Evolutionary conservation across 108 stramenopile species (phyloP).

Genomic region (Cyclotella cryptica): DNA sequence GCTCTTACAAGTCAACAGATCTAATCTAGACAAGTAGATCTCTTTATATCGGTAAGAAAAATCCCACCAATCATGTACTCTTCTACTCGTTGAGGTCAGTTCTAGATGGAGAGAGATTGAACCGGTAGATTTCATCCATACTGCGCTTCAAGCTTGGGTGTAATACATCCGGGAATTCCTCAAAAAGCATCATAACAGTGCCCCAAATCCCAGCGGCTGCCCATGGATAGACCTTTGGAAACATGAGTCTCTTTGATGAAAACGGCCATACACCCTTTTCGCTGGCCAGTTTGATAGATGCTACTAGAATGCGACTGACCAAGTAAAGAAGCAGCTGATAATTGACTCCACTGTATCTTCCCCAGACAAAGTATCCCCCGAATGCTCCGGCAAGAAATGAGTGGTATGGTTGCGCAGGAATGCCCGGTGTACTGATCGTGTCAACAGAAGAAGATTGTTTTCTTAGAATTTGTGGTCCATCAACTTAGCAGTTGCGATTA

Average conservation of each 20-base stretch:
- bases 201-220: slow-evolving; percentile 81
- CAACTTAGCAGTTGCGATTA: slow-evolving; percentile 52
- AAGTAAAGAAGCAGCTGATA: slow-evolving; percentile 85
- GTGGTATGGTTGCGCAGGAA: slow-evolving; percentile 77
- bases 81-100: too few relatives aligned
- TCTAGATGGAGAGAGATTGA: background rate
- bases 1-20: too few relatives aligned
- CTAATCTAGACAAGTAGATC: too few relatives aligned
- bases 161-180: slow-evolving; percentile 80
- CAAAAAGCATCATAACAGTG: slow-evolving; percentile 82
- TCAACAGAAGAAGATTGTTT: slow-evolving; percentile 12
- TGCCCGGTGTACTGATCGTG: slow-evolving; percentile 50
- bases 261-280: slow-evolving; percentile 61
- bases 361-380: slow-evolving; percentile 89
- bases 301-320: slow-evolving; percentile 79
- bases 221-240: slow-evolving; percentile 60
- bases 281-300: slow-evolving; percentile 54
- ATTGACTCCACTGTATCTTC: slow-evolving; percentile 76
- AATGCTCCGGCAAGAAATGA: slow-evolving; percentile 79
- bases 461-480: slow-evolving; percentile 57
- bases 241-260: slow-evolving; percentile 39
- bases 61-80: too few relatives aligned
- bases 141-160: slow-evolving; percentile 78
- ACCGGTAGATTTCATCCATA: slow-evolving; percentile 92
- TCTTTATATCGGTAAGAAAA: too few relatives aligned